These are phyloP conservation scores for Chenopodium formosanum DNA, from an alignment of 148 eudicot genomes.

Conservation along the genomic window DNA sequence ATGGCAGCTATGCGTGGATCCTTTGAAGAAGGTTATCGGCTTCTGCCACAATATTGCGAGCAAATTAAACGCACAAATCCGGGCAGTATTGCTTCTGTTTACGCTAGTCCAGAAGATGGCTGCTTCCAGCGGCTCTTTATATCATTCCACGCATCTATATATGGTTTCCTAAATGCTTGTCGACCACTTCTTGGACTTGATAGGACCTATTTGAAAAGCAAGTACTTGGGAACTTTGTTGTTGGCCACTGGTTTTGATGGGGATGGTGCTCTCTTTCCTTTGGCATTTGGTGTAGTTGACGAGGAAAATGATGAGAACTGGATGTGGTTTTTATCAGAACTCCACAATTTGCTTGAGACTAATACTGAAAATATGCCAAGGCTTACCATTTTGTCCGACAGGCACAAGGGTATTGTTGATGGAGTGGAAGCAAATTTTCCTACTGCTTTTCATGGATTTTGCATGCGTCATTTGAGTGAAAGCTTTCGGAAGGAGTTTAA, in stretches of 20 bases:
- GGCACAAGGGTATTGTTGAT: slow-evolving; percentile 50
- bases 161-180: slow-evolving; percentile 58
- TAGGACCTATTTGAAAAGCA: slow-evolving; percentile 45
- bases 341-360: slow-evolving; percentile 45
- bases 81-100: slow-evolving; percentile 60
- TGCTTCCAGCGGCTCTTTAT: slow-evolving; percentile 59
- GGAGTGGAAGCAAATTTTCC: slow-evolving; percentile 57
- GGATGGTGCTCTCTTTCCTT: slow-evolving; percentile 55
- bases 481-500: slow-evolving; percentile 53
- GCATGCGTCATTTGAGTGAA: slow-evolving; percentile 56
- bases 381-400: slow-evolving; percentile 54
- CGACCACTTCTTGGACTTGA: slow-evolving; percentile 56
- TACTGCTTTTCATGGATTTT: slow-evolving; percentile 59
- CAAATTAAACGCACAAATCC: slow-evolving; percentile 53
- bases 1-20: slow-evolving; percentile 68
- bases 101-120: slow-evolving; percentile 40
- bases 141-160: slow-evolving; percentile 57
- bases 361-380: slow-evolving; percentile 67
- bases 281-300: slow-evolving; percentile 63
- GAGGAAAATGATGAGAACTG: slow-evolving; percentile 62
- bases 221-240: slow-evolving; percentile 56
- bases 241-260: slow-evolving; percentile 63
- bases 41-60: slow-evolving; percentile 56
- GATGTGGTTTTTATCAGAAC: slow-evolving; percentile 69
- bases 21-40: slow-evolving; percentile 62